Percentiles rank a stretch among this genome's conserved stretches.
phyloP scores from a whole-genome alignment of 768 basidiomycete species.

The Mycena pura region DNA sequence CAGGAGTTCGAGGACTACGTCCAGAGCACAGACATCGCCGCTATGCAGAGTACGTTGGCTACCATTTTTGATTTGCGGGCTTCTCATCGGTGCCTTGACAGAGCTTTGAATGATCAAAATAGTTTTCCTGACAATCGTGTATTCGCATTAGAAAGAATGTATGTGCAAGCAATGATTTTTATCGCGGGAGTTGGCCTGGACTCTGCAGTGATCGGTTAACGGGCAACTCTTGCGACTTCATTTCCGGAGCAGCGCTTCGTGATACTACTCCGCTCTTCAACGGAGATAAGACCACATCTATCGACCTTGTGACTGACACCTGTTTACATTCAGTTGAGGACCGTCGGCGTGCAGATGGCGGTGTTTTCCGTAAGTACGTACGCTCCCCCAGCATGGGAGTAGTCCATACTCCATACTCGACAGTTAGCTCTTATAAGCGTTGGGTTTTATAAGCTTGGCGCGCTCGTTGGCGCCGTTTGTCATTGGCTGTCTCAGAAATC shows the following conservation, averaged over 20 bases:
- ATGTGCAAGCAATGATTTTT: slow-evolving; percentile 20
- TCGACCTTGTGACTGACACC: not conserved
- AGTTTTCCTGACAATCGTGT: slow-evolving; percentile 21
- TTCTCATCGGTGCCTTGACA: slow-evolving; percentile 3
- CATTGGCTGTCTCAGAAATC: slow-evolving; percentile 1
- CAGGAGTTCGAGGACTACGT: slow-evolving; percentile 86
- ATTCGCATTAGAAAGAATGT: too few relatives aligned
- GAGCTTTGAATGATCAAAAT: slow-evolving; percentile 24
- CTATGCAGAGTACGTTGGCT: slow-evolving; percentile 87
- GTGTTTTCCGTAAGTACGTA: slow-evolving; percentile 5
- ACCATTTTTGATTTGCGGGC: not conserved
- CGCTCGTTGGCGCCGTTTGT: slow-evolving; percentile 6
- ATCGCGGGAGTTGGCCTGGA: slow-evolving; percentile 2
- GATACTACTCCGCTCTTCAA: slow-evolving; percentile 12
- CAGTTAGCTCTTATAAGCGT: not conserved
- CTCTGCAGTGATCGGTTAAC: slow-evolving; percentile 17
- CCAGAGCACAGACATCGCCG: slow-evolving; percentile 90
- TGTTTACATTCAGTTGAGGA: not conserved
- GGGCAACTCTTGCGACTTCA: slow-evolving; percentile 25
- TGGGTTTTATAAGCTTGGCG: not conserved
- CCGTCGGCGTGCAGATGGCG: not conserved
- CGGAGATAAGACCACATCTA: slow-evolving; percentile 23
- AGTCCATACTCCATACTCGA: too few relatives aligned
- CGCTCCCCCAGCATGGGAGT: not conserved
- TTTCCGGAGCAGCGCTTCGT: slow-evolving; percentile 21